Evolutionary conservation across 2,329 filamentous ascomycete species (phyloP), one percentile per base, ranked within the genome.

Genomic region (Aspergillus sp.): DNA sequence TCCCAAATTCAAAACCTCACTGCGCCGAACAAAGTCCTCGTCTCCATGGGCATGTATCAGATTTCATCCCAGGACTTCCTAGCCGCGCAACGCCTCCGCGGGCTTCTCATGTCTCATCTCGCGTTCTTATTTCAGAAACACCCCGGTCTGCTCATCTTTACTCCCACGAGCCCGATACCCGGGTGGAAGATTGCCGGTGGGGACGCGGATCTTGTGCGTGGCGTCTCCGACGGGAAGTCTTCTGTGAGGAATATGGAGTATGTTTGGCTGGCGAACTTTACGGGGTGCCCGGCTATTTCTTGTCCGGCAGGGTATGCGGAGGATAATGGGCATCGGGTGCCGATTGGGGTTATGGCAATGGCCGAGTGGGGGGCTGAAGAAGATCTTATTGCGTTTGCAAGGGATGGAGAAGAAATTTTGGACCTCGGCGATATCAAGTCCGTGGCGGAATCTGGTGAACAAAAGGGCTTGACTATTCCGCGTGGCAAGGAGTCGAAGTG

Each of bases 191-290:
- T 87, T 11, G 41, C 45, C 1, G 74, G 80, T 1, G 81, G 78
- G 41, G 78, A 86, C 15, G 77, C 77, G n/a, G 87, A 92, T 67
- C 70, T 86, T 4, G 64, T 69, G 7, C 76, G 80, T 47, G 93
- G 93, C 2, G 79, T 91, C 64, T 87, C 82, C 39, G 89, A 97
- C 71, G 87, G 82, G 0, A 91, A 95, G 70, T 80, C 77, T 60
- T 87, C 85, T 15, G 78, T 96, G n/a, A 80, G 84, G 25, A 90
- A 85, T 69, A 96, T 96, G 91, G 85, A 88, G 73, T 96, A 91
- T 74, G 87, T 90, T 15, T 96, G 90, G 84, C 75, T 96, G 37
- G 89, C 92, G 6, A 97, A 97, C 74, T 87, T 91, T 65, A 85
- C 82, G 0, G 93, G 93, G 0, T 87, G 87, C 49, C 93, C 93